Conservation (phyloP, 2,329 filamentous ascomycete species). For the Paracoccidioides brasiliensis region DNA sequence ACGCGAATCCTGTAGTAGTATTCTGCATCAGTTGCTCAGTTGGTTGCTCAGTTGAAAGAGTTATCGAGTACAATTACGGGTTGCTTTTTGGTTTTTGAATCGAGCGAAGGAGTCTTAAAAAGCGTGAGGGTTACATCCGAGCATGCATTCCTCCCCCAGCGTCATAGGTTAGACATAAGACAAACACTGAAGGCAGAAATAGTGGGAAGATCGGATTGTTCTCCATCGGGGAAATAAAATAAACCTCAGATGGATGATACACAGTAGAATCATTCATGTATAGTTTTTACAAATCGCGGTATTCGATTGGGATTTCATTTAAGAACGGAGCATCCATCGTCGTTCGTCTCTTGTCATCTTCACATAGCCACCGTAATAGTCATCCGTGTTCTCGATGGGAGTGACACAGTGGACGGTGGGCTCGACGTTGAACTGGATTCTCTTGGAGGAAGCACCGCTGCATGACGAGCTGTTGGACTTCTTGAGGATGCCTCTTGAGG, state of each 20-base stretch:
- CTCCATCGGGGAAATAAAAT: not conserved
- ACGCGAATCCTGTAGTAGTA: not conserved
- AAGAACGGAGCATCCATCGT: conserved; percentile 31
- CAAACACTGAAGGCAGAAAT: not conserved
- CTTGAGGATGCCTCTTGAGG: conserved; percentile 37
- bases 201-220: not conserved
- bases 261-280: not conserved
- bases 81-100: not conserved
- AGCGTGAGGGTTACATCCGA: not conserved
- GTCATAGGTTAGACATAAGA: not conserved
- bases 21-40: not conserved
- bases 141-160: not conserved
- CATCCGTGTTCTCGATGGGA: conserved; percentile 36
- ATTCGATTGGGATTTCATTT: conserved; percentile 9
- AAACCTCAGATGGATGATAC: not conserved
- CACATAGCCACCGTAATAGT: conserved; percentile 36
- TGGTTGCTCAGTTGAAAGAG: not conserved
- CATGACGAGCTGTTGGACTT: conserved; percentile 16
- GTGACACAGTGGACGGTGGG: conserved; percentile 36
- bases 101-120: not conserved
- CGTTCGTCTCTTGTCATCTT: conserved; percentile 36
- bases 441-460: conserved; percentile 18
- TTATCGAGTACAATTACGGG: not conserved
- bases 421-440: conserved; percentile 32
- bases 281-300: not conserved